Percentiles rank a stretch among this genome's conserved stretches.
Conservation (phyloP, 2,329 filamentous ascomycete genomes). For the Aspergillus sp. region DNA sequence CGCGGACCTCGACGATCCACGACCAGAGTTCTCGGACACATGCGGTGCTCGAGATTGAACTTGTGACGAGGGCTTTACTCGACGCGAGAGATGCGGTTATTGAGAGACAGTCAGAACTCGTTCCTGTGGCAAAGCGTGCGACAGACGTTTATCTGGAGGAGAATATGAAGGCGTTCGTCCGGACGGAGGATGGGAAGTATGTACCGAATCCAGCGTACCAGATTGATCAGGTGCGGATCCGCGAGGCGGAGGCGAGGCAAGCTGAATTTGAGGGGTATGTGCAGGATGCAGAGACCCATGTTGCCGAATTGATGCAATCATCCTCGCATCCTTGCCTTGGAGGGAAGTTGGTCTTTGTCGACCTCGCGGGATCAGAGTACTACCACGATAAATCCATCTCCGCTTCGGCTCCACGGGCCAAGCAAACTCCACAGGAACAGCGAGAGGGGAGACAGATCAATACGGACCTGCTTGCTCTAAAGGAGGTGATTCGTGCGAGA, state of each 20-base stretch:
- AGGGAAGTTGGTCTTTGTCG: slow-evolving; percentile 51
- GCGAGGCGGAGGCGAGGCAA: slow-evolving; percentile 47
- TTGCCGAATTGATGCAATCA: slow-evolving; percentile 30
- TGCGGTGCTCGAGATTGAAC: slow-evolving; percentile 49
- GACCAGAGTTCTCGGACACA: slow-evolving; percentile 53
- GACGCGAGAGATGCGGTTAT: slow-evolving; percentile 44
- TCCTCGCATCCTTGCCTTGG: slow-evolving; percentile 39
- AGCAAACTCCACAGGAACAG: slow-evolving; percentile 44
- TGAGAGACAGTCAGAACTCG: slow-evolving; percentile 50
- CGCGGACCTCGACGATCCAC: slow-evolving; percentile 47
- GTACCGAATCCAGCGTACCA: slow-evolving; percentile 40
- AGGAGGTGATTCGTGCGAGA: slow-evolving; percentile 53
- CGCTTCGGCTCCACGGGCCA: slow-evolving; percentile 16
- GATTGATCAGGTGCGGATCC: slow-evolving; percentile 44
- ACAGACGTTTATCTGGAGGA: slow-evolving; percentile 49
- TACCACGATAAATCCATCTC: slow-evolving; percentile 34
- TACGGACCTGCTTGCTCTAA: slow-evolving; percentile 50
- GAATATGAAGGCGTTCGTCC: slow-evolving; percentile 35
- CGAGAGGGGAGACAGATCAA: slow-evolving; percentile 52
- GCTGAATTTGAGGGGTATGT: slow-evolving; percentile 40
- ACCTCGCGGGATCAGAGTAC: slow-evolving; percentile 53
- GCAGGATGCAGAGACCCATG: slow-evolving; percentile 39
- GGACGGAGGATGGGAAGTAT: slow-evolving; percentile 38
- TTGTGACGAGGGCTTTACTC: slow-evolving; percentile 43
- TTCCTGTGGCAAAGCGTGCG: slow-evolving; percentile 50